Evolutionary conservation across 345 rosid genomes (phyloP).

Genomic region (Ceriops decandra): DNA sequence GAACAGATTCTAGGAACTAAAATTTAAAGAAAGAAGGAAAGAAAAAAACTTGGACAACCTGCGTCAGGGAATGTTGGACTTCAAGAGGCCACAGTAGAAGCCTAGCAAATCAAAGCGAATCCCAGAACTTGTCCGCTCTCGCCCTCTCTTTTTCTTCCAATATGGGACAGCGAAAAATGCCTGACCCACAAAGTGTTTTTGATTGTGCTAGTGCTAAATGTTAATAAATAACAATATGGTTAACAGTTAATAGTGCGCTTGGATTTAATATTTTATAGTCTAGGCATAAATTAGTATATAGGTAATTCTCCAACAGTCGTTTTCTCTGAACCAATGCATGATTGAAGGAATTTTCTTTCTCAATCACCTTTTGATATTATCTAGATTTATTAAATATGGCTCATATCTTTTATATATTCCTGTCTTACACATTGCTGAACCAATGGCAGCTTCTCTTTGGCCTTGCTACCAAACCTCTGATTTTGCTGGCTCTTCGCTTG

Average conservation of each 20-base stretch:
- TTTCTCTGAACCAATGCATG: constrained; percentile 35
- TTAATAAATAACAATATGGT: constrained; percentile 18
- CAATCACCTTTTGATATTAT: constrained; percentile 37
- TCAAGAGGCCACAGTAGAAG: constrained; percentile 31
- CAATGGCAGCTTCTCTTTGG: constrained; percentile 40
- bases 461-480: constrained; percentile 19
- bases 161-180: constrained; percentile 11
- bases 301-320: constrained; percentile 21
- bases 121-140: constrained; percentile 12
- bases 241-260: constrained; percentile 32
- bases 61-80: constrained; percentile 53
- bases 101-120: constrained; percentile 29
- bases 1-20: constrained; percentile 22
- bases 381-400: constrained; percentile 36
- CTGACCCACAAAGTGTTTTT: constrained; percentile 25
- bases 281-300: background rate
- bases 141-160: constrained; percentile 10
- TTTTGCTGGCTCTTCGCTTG: constrained; percentile 36
- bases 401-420: constrained; percentile 40
- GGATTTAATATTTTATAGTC: background rate
- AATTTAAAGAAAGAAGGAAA: background rate
- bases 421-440: constrained; percentile 35
- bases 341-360: constrained; percentile 38
- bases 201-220: constrained; percentile 6
- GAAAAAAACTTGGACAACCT: constrained; percentile 18